Evolutionary conservation across 139 green algal species (phyloP).

Genomic region (Dunaliella sp.): DNA sequence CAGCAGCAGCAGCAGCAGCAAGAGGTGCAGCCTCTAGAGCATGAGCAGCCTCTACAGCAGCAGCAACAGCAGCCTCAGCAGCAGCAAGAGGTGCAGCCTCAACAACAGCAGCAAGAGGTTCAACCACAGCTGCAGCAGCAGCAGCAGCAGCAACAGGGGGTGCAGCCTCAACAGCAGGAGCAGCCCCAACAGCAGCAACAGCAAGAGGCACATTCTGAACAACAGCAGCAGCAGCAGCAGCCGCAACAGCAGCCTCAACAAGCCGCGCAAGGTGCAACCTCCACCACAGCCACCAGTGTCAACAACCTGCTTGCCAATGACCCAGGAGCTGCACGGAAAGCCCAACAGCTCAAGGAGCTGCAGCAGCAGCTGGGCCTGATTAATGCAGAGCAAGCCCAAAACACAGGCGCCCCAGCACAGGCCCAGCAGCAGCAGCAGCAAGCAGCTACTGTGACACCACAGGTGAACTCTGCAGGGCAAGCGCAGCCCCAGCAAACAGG

Average conservation of each 20-base stretch:
- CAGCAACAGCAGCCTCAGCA: background rate
- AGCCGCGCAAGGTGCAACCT: background rate
- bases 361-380: slow-evolving; percentile 1
- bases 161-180: background rate
- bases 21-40: background rate
- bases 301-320: background rate
- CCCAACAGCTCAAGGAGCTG: background rate
- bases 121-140: background rate
- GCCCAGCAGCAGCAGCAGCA: background rate
- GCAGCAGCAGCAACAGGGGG: background rate
- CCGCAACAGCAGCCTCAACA: background rate
- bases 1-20: background rate
- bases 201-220: background rate
- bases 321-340: background rate
- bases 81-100: background rate
- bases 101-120: background rate
- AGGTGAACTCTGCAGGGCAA: too few relatives aligned
- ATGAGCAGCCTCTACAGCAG: background rate
- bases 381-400: background rate
- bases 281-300: background rate
- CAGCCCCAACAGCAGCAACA: background rate
- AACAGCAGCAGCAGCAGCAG: background rate
- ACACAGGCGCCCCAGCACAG: too few relatives aligned
- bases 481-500: too few relatives aligned
- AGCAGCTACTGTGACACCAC: background rate